phyloP scores from a whole-genome alignment of 345 rosid species.

The Erysimum cheiranthoides region DNA sequence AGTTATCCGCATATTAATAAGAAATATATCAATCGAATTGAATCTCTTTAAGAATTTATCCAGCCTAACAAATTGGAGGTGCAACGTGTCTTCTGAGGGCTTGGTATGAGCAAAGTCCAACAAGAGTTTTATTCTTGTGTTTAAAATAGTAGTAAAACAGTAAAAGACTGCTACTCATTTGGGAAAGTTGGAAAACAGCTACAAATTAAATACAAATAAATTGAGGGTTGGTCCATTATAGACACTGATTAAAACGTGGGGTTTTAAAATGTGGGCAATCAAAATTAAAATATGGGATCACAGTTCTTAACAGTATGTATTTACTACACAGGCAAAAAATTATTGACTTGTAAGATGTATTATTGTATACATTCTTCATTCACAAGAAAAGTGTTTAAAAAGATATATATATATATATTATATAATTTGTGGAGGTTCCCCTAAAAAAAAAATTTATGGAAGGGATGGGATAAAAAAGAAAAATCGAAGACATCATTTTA shows the following conservation, averaged over 20 bases:
- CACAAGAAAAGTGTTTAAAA: too few species aligned
- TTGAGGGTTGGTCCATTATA: neutral
- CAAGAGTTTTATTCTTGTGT: neutral
- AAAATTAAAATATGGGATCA: neutral
- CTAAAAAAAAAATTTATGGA: too few species aligned
- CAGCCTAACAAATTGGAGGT: neutral
- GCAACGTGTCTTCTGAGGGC: neutral
- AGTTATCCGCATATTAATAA: neutral
- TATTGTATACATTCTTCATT: too few species aligned
- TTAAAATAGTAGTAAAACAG: too few species aligned
- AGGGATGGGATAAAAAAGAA: too few species aligned
- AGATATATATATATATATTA: too few species aligned
- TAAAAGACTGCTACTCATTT: neutral
- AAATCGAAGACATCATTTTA: too few species aligned
- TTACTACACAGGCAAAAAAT: too few species aligned
- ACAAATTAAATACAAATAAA: neutral
- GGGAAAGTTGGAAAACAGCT: neutral
- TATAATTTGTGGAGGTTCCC: too few species aligned
- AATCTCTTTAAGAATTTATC: neutral
- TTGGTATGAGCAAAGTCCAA: neutral
- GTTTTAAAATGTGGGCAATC: neutral
- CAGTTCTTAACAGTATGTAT: neutral
- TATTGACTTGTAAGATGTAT: too few species aligned
- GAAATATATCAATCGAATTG: neutral
- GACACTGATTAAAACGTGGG: conserved; percentile 14